phyloP scores from a whole-genome alignment of 805 yeast genomes.

The Debaryomyces prosopidis region DNA sequence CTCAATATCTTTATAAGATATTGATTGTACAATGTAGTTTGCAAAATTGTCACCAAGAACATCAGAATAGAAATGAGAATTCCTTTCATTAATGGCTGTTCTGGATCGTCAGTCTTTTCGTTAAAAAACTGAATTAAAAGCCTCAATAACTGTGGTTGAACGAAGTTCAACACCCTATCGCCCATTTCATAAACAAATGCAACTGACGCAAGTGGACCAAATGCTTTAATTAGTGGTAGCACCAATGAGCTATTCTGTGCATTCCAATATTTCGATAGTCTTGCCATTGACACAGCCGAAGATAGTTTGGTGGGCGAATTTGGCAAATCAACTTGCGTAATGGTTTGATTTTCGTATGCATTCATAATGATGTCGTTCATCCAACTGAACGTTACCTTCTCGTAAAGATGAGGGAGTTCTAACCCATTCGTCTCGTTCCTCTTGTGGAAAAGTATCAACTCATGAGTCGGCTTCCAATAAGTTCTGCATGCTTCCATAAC shows the following conservation, averaged over 20 bases:
- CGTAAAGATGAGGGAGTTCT: constrained; percentile 32
- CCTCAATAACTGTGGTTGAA: constrained; percentile 83
- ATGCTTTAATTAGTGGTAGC: constrained; percentile 22
- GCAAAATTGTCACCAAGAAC: constrained; percentile 60
- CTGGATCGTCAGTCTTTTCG: constrained; percentile 29
- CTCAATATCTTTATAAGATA: constrained; percentile 58
- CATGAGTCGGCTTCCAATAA: constrained; percentile 41
- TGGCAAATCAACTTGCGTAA: constrained; percentile 34
- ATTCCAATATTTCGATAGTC: constrained; percentile 18
- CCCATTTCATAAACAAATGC: constrained; percentile 25
- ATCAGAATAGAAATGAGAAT: constrained; percentile 60
- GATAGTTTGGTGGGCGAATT: constrained; percentile 25
- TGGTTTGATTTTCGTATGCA: constrained; percentile 37
- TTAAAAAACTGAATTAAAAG: constrained; percentile 62
- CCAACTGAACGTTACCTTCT: constrained; percentile 46
- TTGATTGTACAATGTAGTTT: constrained; percentile 67
- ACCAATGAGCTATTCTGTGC: constrained; percentile 12
- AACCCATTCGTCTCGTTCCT: constrained; percentile 16
- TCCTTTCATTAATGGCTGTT: constrained; percentile 55
- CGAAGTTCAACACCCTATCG: constrained; percentile 41
- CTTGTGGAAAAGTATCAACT: constrained; percentile 31
- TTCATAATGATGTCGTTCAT: constrained; percentile 45
- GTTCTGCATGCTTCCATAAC: constrained; percentile 32
- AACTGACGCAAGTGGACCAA: constrained; percentile 21
- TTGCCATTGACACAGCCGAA: constrained; percentile 17